phyloP scores from a whole-genome alignment of 441 rosid genomes.

The Mallotus japonicus region DNA sequence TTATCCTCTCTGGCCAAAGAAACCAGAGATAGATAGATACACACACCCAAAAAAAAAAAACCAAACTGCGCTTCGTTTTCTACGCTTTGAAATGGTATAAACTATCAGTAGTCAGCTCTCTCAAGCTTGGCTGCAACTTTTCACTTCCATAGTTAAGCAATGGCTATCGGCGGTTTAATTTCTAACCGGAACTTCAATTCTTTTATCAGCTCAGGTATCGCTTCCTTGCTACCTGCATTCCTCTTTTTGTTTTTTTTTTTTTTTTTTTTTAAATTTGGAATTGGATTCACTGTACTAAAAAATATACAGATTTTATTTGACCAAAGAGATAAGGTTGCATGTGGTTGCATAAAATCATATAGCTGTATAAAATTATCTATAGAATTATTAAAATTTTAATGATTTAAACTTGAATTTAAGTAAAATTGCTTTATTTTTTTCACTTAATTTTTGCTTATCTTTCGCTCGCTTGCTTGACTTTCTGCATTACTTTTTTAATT shows the following conservation, averaged over 20 bases:
- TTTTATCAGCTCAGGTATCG: conserved; percentile 58
- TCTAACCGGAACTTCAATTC: conserved; percentile 66
- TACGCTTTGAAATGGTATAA: conserved; percentile 1
- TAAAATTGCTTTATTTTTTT: no score
- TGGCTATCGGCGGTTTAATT: conserved; percentile 83
- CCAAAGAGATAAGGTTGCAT: not conserved
- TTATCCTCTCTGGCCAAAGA: conserved; percentile 31
- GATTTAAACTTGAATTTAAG: no score
- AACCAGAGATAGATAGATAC: conserved; percentile 5
- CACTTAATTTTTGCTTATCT: no score
- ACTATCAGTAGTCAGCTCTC: conserved; percentile 11
- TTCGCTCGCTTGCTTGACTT: no score
- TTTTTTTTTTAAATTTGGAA: not conserved
- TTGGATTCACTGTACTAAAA: not conserved
- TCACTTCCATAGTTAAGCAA: conserved; percentile 22
- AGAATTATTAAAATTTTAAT: no score
- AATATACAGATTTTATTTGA: not conserved
- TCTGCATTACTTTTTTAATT: no score
- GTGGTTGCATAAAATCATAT: not conserved
- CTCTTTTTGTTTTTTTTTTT: not conserved
- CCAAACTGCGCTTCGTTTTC: conserved; percentile 2
- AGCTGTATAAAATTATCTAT: not conserved
- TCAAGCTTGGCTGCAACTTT: conserved; percentile 12
- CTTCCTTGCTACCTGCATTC: not conserved
- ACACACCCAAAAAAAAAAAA: not conserved